Conservation (phyloP, 495 filamentous ascomycete genomes). For the Neurospora sp. region DNA sequence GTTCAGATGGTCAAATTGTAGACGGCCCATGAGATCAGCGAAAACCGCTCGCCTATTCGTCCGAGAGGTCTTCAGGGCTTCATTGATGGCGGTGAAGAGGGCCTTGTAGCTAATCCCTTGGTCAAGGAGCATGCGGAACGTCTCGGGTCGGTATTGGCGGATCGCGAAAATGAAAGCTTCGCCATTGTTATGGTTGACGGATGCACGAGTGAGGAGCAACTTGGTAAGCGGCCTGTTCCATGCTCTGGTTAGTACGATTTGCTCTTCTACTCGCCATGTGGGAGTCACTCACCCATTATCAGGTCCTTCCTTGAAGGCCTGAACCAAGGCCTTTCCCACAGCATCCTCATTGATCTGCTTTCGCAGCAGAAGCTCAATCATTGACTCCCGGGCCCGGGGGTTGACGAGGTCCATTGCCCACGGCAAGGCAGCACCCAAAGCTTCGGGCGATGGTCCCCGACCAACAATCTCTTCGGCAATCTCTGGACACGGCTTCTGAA, state of each 20-base stretch:
- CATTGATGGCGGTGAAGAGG: conserved; percentile 15
- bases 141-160: conserved; percentile 12
- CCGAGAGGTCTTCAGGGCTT: conserved; percentile 12
- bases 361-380: conserved; percentile 6
- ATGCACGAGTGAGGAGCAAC: conserved; percentile 14
- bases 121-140: conserved; percentile 18
- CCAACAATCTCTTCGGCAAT: conserved; percentile 24
- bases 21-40: conserved; percentile 5
- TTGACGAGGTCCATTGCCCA: conserved; percentile 20
- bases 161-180: conserved; percentile 22
- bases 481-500: conserved; percentile 17
- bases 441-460: conserved; percentile 20
- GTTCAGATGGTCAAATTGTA: conserved; percentile 22
- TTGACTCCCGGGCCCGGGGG: background rate
- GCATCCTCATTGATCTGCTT: conserved; percentile 21
- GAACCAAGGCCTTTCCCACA: conserved; percentile 24
- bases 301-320: conserved; percentile 21
- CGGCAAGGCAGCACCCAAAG: conserved; percentile 15
- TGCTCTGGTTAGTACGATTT: background rate
- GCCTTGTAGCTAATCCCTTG: conserved; percentile 19
- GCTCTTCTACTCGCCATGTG: background rate
- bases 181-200: conserved; percentile 24
- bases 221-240: conserved; percentile 8
- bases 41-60: conserved; percentile 9
- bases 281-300: conserved; percentile 10